These are phyloP conservation scores for Salvia hispanica DNA, from an alignment of 257 asterid genomes.

Conservation along the genomic window DNA sequence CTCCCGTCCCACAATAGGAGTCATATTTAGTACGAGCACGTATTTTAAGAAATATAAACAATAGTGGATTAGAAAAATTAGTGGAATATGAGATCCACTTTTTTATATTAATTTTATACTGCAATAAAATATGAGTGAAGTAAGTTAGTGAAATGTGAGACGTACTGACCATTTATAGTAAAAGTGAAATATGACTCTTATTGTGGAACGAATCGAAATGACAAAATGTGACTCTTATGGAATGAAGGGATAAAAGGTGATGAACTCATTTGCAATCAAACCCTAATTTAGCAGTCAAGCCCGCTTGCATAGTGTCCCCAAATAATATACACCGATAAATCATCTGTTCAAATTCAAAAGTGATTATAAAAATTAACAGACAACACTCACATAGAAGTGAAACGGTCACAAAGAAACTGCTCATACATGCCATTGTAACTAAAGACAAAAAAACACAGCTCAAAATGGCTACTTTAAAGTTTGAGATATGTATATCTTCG, in stretches of 20 bases:
- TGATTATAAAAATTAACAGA: background rate
- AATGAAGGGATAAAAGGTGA: background rate
- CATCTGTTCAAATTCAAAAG: constrained; percentile 7
- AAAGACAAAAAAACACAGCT: constrained; percentile 5
- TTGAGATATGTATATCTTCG: background rate
- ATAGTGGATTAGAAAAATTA: too few relatives aligned
- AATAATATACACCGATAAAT: constrained; percentile 13
- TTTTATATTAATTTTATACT: too few relatives aligned
- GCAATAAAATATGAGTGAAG: too few relatives aligned
- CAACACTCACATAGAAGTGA: background rate
- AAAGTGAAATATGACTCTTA: too few relatives aligned
- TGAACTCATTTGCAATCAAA: background rate
- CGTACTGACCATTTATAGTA: too few relatives aligned
- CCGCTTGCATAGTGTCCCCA: background rate
- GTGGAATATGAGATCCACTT: too few relatives aligned
- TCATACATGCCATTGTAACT: constrained; percentile 4
- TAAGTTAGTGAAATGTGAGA: too few relatives aligned
- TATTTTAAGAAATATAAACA: too few relatives aligned
- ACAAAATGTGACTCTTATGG: too few relatives aligned
- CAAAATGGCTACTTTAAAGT: background rate
- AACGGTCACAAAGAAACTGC: background rate
- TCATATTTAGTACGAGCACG: too few relatives aligned
- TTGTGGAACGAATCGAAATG: too few relatives aligned
- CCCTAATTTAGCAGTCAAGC: background rate
- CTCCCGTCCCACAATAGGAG: too few relatives aligned